Conservation (phyloP, 2,329 filamentous ascomycete genomes). For the Diaporthe vexans region DNA sequence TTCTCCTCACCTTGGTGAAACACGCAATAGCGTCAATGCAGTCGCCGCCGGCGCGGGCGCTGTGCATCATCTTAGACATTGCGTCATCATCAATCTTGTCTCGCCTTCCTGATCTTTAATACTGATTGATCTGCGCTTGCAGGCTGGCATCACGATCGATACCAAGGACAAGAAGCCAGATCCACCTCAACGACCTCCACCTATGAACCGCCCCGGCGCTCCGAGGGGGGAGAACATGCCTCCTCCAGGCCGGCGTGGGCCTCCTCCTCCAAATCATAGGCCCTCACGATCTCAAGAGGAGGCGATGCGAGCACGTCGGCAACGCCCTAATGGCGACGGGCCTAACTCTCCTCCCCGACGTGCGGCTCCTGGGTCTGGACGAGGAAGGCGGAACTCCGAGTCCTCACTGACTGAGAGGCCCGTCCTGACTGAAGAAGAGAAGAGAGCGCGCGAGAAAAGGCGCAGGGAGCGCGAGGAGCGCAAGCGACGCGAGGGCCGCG, state of each 20-base stretch:
- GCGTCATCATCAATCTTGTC: neutral
- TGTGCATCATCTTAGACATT: neutral
- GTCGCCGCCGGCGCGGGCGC: neutral
- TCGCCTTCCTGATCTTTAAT: constrained; percentile 24
- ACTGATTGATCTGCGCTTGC: constrained; percentile 51
- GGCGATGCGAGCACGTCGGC: constrained; percentile 65
- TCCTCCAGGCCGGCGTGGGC: constrained; percentile 59
- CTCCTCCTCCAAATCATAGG: constrained; percentile 65
- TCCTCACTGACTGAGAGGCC: constrained; percentile 76
- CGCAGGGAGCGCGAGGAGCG: constrained; percentile 66
- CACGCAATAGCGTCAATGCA: constrained; percentile 34
- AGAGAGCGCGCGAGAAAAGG: constrained; percentile 61
- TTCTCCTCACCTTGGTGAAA: constrained; percentile 24
- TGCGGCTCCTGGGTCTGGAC: constrained; percentile 61
- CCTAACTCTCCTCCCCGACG: constrained; percentile 51
- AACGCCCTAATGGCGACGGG: constrained; percentile 52
- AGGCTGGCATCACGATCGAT: constrained; percentile 79
- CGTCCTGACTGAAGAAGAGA: constrained; percentile 69
- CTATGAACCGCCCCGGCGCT: constrained; percentile 57
- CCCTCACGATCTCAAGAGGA: constrained; percentile 78
- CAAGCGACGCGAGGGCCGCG: constrained; percentile 66
- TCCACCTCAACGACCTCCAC: constrained; percentile 49
- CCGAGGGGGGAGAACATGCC: constrained; percentile 60
- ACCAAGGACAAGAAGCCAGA: constrained; percentile 69
- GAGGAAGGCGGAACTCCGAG: constrained; percentile 79